Percentiles rank a stretch among this genome's conserved stretches.
Conservation (phyloP, 495 filamentous ascomycete genomes). For the Penicillium pancosmium region DNA sequence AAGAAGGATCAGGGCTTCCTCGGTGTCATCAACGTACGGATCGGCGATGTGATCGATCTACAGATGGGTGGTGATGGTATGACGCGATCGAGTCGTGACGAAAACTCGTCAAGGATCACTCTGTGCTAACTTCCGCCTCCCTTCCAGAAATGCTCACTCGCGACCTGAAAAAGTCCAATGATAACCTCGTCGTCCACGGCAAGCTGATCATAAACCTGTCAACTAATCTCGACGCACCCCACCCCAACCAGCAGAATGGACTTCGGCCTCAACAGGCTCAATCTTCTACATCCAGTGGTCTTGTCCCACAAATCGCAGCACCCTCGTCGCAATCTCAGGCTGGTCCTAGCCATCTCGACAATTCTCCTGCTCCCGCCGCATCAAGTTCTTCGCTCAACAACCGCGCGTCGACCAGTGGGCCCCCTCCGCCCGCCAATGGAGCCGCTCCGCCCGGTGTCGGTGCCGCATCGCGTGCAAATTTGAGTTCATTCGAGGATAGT, state of each 20-base stretch:
- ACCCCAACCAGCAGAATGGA: slow-evolving; percentile 46
- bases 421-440: slow-evolving; percentile 37
- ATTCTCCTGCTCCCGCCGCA: slow-evolving; percentile 27
- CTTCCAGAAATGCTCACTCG: slow-evolving; percentile 90
- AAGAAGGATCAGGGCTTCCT: slow-evolving; percentile 99
- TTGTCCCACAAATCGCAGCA: slow-evolving; percentile 42
- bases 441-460: slow-evolving; percentile 48
- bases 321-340: slow-evolving; percentile 31
- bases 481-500: slow-evolving; percentile 93
- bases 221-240: slow-evolving; percentile 73
- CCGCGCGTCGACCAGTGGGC: slow-evolving; percentile 41
- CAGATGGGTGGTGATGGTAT: slow-evolving; percentile 88
- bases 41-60: slow-evolving; percentile 90
- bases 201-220: slow-evolving; percentile 96
- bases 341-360: slow-evolving; percentile 38
- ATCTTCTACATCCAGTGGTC: slow-evolving; percentile 43
- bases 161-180: slow-evolving; percentile 96
- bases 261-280: slow-evolving; percentile 41
- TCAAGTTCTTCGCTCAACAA: slow-evolving; percentile 44
- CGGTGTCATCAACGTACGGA: slow-evolving; percentile 94
- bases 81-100: slow-evolving; percentile 28
- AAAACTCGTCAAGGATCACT: slow-evolving; percentile 13
- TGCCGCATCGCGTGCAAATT: slow-evolving; percentile 51
- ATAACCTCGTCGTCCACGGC: slow-evolving; percentile 96
- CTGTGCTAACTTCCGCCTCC: slow-evolving; percentile 4